Conservation (phyloP, 176 grass and related monocot genomes). For the Zizania latifolia region DNA sequence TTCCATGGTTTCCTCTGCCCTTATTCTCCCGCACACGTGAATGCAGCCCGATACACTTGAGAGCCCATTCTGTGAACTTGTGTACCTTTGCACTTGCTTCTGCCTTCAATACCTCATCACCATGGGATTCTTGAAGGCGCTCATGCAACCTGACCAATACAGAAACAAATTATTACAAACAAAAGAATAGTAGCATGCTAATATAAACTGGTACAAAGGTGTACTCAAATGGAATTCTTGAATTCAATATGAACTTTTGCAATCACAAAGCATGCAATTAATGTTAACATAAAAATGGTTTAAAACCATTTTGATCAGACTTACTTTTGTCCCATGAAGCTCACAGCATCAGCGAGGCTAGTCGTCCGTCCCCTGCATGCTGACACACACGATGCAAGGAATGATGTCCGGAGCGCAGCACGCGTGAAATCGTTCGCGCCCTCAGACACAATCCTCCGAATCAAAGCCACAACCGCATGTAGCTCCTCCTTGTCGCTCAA, state of each 20-base stretch:
- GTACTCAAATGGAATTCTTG: neutral
- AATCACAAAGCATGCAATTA: neutral
- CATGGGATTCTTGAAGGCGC: slow-evolving; percentile 86
- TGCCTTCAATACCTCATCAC: slow-evolving; percentile 83
- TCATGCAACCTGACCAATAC: slow-evolving; percentile 62
- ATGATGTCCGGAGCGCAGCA: slow-evolving; percentile 74
- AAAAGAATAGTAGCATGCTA: neutral
- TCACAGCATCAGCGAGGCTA: slow-evolving; percentile 72
- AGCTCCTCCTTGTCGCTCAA: slow-evolving; percentile 65
- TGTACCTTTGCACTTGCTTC: slow-evolving; percentile 85
- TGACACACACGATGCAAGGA: slow-evolving; percentile 87
- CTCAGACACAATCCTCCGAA: slow-evolving; percentile 65
- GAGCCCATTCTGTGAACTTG: slow-evolving; percentile 97
- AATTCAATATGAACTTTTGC: neutral
- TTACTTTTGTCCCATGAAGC: slow-evolving; percentile 96
- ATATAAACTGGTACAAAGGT: neutral
- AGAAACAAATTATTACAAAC: neutral
- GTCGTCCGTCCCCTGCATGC: slow-evolving; percentile 70
- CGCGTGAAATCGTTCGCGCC: slow-evolving; percentile 86
- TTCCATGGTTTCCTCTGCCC: slow-evolving; percentile 55
- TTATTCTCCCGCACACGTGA: slow-evolving; percentile 46
- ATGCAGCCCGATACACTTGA: slow-evolving; percentile 82
- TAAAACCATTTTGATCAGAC: neutral
- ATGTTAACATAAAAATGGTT: slow-evolving; percentile 5
- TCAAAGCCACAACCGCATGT: slow-evolving; percentile 53